Base-by-base conservation (phyloP, 2,329 filamentous ascomycete species). In the Endothia cerciana region DNA sequence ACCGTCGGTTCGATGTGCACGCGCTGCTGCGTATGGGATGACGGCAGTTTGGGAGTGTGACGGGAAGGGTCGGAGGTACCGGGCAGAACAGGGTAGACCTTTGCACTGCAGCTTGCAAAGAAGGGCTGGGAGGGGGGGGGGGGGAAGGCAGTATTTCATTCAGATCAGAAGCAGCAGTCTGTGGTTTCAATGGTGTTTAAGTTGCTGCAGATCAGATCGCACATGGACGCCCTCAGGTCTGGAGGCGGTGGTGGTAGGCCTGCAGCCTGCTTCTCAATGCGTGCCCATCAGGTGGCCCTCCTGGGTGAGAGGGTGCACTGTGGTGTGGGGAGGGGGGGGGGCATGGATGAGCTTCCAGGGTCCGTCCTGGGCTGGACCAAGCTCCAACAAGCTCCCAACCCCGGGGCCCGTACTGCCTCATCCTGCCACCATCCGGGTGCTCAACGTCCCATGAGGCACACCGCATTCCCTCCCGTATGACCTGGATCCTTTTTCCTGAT, bases 251-350 rank as follows among this genome's bases (percentile, higher is more conserved):
- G 3, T 60, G 28, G 10, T 47, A 5, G 22, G 40, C 45, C 45
- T 43, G 43, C 56, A 41, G n/a, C 22, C 38, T 45, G 57, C 57
- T 59, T 43, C 57, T 43, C 40, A 59, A 43, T 59, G 25, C 51
- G 25, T 5, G 25, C 51, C 17, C 28, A 30, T 33, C 51, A 10
- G 33, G 51, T 55, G 25, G 51, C 28, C 41, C 41, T 15, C n/a
- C n/a, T n/a, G n/a, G n/a, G n/a, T n/a, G 13, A n/a, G 41, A 6
- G 19, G 13, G 41, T 15, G 41, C 41, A 15, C 41, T 43, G 41
- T 43, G 41, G 41, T n/a, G n/a, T n/a, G n/a, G n/a, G n/a, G n/a
- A n/a, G 13, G 41, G 8, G 41, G 7, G 4, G 41, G 41, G 8
- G 41, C 41, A 43, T 43, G 41, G 41, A 15, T 43, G 41, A 43